Evolutionary conservation across 2,329 filamentous ascomycete genomes (phyloP).

Genomic region (Neoarthrinium moseri): DNA sequence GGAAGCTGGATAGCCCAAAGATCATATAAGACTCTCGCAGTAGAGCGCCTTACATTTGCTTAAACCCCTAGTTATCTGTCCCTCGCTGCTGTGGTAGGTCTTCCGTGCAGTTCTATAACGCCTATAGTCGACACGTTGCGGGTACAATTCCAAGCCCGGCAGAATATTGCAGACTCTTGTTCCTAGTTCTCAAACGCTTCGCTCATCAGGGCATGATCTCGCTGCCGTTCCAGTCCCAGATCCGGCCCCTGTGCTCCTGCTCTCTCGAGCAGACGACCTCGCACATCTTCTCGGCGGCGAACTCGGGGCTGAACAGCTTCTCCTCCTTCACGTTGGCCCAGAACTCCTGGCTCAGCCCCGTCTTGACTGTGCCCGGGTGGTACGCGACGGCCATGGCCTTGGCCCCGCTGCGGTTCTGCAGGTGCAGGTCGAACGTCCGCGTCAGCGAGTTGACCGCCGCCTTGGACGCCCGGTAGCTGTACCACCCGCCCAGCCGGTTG

Average conservation of each 20-base stretch:
- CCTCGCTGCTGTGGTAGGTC: too few relatives aligned
- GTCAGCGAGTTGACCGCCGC: constrained; percentile 70
- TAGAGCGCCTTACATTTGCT: too few relatives aligned
- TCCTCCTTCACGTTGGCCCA: constrained; percentile 62
- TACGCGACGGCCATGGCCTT: constrained; percentile 68
- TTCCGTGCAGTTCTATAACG: too few relatives aligned
- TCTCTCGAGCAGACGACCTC: constrained; percentile 53
- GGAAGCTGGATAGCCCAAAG: too few relatives aligned
- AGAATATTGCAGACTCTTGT: too few relatives aligned
- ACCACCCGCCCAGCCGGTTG: constrained; percentile 77
- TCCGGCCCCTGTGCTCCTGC: constrained; percentile 56
- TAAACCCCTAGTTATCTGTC: too few relatives aligned
- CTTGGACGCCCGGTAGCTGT: constrained; percentile 76
- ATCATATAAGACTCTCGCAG: too few relatives aligned
- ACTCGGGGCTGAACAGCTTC: constrained; percentile 66
- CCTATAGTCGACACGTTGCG: too few relatives aligned
- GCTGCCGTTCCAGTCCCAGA: constrained; percentile 69
- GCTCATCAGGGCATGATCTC: constrained; percentile 56
- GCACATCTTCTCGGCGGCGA: constrained; percentile 63
- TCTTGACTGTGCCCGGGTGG: constrained; percentile 81
- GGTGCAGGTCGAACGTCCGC: constrained; percentile 69
- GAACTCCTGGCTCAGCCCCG: constrained; percentile 69
- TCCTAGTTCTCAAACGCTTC: too few relatives aligned
- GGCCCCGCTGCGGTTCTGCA: constrained; percentile 55
- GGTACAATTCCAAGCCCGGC: too few relatives aligned